Evolutionary conservation across 768 basidiomycete genomes (phyloP).

Genomic region (Strobilomyces dryophilus): DNA sequence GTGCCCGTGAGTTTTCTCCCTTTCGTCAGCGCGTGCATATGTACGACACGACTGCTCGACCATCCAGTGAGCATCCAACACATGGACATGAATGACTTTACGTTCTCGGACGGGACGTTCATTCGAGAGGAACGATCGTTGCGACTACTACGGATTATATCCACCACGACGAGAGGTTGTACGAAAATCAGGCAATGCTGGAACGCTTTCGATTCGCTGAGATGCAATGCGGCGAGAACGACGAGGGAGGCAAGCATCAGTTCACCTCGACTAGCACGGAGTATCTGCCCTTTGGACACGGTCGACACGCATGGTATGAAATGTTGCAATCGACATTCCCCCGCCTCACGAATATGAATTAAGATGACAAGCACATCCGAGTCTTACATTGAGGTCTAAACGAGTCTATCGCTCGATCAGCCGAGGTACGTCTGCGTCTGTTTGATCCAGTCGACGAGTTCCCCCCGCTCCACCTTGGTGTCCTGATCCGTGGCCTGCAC

Average conservation of each 20-base stretch:
- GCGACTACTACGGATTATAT: not conserved
- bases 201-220: too few relatives aligned
- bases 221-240: not conserved
- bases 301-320: not conserved
- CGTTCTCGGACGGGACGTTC: not conserved
- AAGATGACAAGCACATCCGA: not conserved
- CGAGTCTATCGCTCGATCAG: slow-evolving; percentile 31
- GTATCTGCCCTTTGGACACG: too few relatives aligned
- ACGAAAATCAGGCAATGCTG: not conserved
- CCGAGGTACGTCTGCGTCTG: slow-evolving; percentile 27
- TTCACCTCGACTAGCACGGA: too few relatives aligned
- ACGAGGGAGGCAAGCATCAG: not conserved
- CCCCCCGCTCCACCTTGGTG: slow-evolving; percentile 54
- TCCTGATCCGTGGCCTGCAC: slow-evolving; percentile 64
- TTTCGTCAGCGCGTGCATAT: not conserved
- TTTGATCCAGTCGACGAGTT: slow-evolving; percentile 63
- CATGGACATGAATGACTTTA: not conserved
- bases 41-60: not conserved
- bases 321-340: too few relatives aligned
- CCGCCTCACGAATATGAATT: too few relatives aligned
- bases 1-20: not conserved
- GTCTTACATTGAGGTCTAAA: slow-evolving; percentile 9
- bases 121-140: not conserved
- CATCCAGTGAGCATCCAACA: not conserved
- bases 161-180: not conserved